phyloP scores from a whole-genome alignment of 352 stramenopile genomes.

The Phytophthora vignae region DNA sequence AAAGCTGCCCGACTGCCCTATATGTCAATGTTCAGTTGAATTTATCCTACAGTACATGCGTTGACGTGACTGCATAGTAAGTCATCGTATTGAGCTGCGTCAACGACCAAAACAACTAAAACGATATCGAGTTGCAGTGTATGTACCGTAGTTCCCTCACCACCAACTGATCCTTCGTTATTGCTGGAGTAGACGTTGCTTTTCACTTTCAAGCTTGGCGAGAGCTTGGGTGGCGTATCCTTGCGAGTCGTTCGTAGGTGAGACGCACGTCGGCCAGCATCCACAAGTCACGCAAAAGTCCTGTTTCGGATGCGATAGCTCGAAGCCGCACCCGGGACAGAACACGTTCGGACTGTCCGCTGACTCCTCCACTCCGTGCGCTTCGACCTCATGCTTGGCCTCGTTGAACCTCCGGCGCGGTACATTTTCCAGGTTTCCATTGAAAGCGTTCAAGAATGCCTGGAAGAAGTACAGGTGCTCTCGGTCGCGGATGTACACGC shows the following conservation, averaged over 20 bases:
- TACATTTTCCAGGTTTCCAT: constrained; percentile 53
- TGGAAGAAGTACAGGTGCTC: constrained; percentile 80
- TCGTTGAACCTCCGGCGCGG: constrained; percentile 39
- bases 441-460: constrained; percentile 67
- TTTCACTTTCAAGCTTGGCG: constrained; percentile 45
- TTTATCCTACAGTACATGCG: too few relatives aligned
- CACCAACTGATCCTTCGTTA: background rate
- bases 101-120: too few relatives aligned
- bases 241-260: constrained; percentile 59
- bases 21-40: too few relatives aligned
- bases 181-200: constrained; percentile 26
- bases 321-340: constrained; percentile 54
- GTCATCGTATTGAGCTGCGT: too few relatives aligned
- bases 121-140: too few relatives aligned
- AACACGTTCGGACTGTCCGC: constrained; percentile 54
- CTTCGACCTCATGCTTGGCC: constrained; percentile 38
- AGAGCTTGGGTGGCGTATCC: constrained; percentile 62
- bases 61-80: too few relatives aligned
- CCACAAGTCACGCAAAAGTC: constrained; percentile 72
- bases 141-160: too few relatives aligned
- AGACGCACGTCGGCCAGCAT: constrained; percentile 68
- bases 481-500: constrained; percentile 68
- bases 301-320: constrained; percentile 49
- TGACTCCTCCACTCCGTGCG: constrained; percentile 48
- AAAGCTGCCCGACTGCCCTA: too few relatives aligned